These are phyloP conservation scores for Elaeagnus macrophylla DNA, from an alignment of 306 rosid species.

Conservation along the genomic window DNA sequence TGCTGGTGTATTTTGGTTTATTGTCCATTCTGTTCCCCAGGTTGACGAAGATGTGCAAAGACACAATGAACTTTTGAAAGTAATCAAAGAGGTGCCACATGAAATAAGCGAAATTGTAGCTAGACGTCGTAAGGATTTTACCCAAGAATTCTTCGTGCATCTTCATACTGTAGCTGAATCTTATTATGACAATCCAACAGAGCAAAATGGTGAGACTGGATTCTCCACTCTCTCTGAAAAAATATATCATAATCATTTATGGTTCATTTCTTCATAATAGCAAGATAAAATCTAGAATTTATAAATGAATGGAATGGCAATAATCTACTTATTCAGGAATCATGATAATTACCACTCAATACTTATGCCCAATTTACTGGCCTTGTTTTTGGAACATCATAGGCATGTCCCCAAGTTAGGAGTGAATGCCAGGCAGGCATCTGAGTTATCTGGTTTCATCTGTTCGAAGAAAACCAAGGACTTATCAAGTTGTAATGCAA, in stretches of 20 bases:
- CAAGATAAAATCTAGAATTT: no score
- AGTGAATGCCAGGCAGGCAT: no score
- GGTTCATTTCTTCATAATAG: neutral
- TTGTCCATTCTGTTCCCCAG: constrained; percentile 29
- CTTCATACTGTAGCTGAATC: constrained; percentile 67
- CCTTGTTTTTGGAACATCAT: no score
- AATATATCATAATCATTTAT: neutral
- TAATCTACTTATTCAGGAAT: no score
- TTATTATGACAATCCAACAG: constrained; percentile 40
- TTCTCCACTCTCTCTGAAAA: neutral
- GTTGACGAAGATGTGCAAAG: constrained; percentile 86
- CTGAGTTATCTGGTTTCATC: no score
- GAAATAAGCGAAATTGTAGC: constrained; percentile 57
- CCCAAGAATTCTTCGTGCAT: constrained; percentile 79
- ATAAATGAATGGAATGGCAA: no score
- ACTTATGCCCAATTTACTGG: no score
- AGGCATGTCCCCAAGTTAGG: no score
- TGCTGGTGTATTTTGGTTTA: neutral
- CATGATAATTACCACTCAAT: no score
- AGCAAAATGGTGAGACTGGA: constrained; percentile 52
- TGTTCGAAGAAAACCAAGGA: no score
- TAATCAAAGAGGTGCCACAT: constrained; percentile 31
- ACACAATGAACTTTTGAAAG: constrained; percentile 64
- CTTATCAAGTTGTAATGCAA: no score
- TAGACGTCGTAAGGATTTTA: constrained; percentile 85